Conservation (phyloP, 352 stramenopile genomes). For the Pythium biforme region DNA sequence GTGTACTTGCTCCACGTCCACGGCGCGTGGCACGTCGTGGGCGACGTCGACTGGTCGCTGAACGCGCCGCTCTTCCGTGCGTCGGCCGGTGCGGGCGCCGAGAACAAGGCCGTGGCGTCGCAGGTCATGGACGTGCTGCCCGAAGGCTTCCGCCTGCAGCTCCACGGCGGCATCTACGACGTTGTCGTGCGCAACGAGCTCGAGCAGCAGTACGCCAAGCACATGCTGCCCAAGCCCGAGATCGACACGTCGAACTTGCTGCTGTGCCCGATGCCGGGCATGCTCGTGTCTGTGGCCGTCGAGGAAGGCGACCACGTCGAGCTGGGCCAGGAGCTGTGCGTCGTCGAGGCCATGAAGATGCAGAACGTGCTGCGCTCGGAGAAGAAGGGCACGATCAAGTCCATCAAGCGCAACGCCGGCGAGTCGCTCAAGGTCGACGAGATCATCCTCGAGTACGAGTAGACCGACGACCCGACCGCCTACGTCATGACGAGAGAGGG, state of each 20-base stretch:
- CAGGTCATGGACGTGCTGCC: slow-evolving; percentile 65
- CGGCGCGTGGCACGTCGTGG: slow-evolving; percentile 52
- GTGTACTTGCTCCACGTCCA: slow-evolving; percentile 38
- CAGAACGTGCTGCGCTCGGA: slow-evolving; percentile 82
- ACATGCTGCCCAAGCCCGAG: slow-evolving; percentile 92
- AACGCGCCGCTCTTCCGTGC: slow-evolving; percentile 62
- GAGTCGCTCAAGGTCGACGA: slow-evolving; percentile 90
- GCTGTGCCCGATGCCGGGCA: slow-evolving; percentile 93
- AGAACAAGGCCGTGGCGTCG: slow-evolving; percentile 36
- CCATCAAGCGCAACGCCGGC: slow-evolving; percentile 76
- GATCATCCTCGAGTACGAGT: slow-evolving; percentile 91
- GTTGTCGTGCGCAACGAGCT: slow-evolving; percentile 85
- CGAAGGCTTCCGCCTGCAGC: slow-evolving; percentile 78
- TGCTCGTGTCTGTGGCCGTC: slow-evolving; percentile 91
- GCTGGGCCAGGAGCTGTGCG: slow-evolving; percentile 88
- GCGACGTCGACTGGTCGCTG: slow-evolving; percentile 55
- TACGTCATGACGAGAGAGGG: too few relatives aligned
- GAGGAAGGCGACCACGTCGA: slow-evolving; percentile 84
- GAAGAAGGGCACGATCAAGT: slow-evolving; percentile 73
- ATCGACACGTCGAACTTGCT: slow-evolving; percentile 85
- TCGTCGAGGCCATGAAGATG: slow-evolving; percentile 99
- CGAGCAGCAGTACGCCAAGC: slow-evolving; percentile 80
- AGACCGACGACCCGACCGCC: too few relatives aligned
- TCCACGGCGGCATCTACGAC: slow-evolving; percentile 87
- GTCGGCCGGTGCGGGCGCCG: slow-evolving; percentile 25